Evolutionary conservation across 2,329 filamentous ascomycete species (phyloP), one percentile per base, ranked within the genome.

Genomic region (Talaromyces sp.): DNA sequence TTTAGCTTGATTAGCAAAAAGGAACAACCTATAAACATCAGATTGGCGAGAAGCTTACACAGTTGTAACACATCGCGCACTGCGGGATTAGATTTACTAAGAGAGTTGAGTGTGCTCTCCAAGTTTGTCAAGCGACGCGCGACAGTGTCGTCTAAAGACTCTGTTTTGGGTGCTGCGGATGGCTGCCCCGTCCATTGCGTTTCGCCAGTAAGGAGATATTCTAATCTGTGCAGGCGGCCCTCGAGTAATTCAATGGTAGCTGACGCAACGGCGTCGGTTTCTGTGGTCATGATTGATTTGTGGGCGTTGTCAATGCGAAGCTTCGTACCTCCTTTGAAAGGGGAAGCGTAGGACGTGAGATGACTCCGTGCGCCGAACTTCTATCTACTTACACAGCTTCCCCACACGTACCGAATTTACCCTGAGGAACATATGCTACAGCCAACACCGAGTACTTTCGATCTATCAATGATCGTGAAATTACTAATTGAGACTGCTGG

Each of bases 211-310:
- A 82, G 73, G 52, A 82, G 75, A 69, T 78, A 82, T 66, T 80
- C 77, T 61, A 82, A 73, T 56, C 79, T 75, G 60, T 74, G 76
- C 11, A 82, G 74, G 59, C 80, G 80, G 10, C 75, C 73, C 67
- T 81, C 78, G 11, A 82, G 77, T 52, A 81, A 74, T 62, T 80
- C 77, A 19, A 80, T 76, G 3, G 78, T 80, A 22, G 77, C 76
- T 6, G 75, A 73, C 6, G 77, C 76, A 50, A 78, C 72, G 10
- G 72, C 68, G 27, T 77, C 75, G 35, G 70, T 74, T 71, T 78
- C 74, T 19, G 73, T 63, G 14, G 73, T 64, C 75, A 78, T 78
- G 65, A 54, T 56, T 22, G 33, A 22, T 56, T 13, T 22, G n/a
- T 54, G 39, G 72, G 13, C 22, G n/a, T 37, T 41, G 31, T 27